These are phyloP conservation scores for Russula ochroleuca DNA, from an alignment of 768 basidiomycete genomes.

Conservation along the genomic window DNA sequence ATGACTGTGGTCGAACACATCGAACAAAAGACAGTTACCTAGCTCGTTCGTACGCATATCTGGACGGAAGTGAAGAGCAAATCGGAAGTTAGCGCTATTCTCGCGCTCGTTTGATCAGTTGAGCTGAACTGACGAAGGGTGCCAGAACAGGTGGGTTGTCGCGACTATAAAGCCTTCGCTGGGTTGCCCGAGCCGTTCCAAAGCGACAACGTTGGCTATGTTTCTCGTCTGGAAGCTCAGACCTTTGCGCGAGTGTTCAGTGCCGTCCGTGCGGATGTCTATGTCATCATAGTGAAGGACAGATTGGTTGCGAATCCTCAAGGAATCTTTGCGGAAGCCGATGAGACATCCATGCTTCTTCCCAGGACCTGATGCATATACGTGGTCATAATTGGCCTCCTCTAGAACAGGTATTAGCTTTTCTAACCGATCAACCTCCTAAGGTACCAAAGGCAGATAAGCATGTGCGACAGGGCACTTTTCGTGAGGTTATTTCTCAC, in stretches of 20 bases:
- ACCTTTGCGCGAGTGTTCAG: constrained; percentile 42
- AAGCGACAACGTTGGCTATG: constrained; percentile 68
- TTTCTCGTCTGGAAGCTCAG: constrained; percentile 72
- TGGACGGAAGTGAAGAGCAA: constrained; percentile 26
- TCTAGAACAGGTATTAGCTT: constrained; percentile 66
- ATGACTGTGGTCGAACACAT: not conserved
- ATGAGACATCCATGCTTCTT: constrained; percentile 89
- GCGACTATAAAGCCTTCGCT: constrained; percentile 64
- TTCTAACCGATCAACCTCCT: constrained; percentile 87
- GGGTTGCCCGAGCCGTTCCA: constrained; percentile 43
- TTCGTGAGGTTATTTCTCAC: constrained; percentile 38
- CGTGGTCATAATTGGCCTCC: constrained; percentile 56
- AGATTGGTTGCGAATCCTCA: constrained; percentile 43
- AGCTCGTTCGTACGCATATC: constrained; percentile 80
- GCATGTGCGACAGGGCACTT: not conserved
- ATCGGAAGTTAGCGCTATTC: constrained; percentile 5
- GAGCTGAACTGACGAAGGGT: constrained; percentile 61
- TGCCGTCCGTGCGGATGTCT: constrained; percentile 42
- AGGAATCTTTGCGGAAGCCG: constrained; percentile 56
- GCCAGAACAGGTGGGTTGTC: constrained; percentile 96
- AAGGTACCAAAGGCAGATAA: constrained; percentile 4
- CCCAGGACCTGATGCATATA: constrained; percentile 61
- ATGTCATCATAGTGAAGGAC: constrained; percentile 68
- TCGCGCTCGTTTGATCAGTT: not conserved
- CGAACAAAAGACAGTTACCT: constrained; percentile 43